Percentiles rank a stretch among this genome's conserved stretches.
Conservation (phyloP, 176 grass and related monocot species). For the Triticum turgidum region DNA sequence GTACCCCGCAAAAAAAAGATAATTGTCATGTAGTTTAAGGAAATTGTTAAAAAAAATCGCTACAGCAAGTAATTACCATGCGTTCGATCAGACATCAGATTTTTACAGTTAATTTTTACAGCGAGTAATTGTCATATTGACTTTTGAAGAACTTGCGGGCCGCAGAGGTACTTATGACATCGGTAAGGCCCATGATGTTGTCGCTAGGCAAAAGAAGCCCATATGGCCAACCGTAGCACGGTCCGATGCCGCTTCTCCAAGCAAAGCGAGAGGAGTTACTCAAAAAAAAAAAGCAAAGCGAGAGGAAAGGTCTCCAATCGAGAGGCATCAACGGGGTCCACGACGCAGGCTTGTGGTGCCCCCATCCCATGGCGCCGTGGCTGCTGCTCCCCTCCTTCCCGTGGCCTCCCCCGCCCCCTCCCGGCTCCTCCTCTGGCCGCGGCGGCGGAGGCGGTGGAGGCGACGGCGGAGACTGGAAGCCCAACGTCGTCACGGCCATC, state of each 20-base stretch:
- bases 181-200: background rate
- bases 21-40: too few species aligned
- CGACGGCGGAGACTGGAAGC: constrained; percentile 45
- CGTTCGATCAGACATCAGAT: too few species aligned
- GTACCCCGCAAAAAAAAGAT: too few species aligned
- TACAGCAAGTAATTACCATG: too few species aligned
- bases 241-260: constrained; percentile 25
- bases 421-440: constrained; percentile 38
- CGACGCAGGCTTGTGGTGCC: constrained; percentile 23
- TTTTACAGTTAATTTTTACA: too few species aligned
- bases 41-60: too few species aligned
- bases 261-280: constrained; percentile 25
- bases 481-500: constrained; percentile 39
- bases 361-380: constrained; percentile 45
- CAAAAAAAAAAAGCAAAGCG: constrained; percentile 6
- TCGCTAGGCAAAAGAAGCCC: background rate
- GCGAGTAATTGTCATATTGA: too few species aligned
- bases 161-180: background rate
- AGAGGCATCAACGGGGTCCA: constrained; percentile 33
- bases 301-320: background rate
- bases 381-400: constrained; percentile 41
- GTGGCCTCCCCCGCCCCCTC: constrained; percentile 48
- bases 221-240: background rate
- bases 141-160: too few species aligned
- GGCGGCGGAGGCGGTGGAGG: constrained; percentile 32